Evolutionary conservation across 2,329 filamentous ascomycete genomes (phyloP), one percentile per base, ranked within the genome.

Genomic region (Aspergillus sp.): DNA sequence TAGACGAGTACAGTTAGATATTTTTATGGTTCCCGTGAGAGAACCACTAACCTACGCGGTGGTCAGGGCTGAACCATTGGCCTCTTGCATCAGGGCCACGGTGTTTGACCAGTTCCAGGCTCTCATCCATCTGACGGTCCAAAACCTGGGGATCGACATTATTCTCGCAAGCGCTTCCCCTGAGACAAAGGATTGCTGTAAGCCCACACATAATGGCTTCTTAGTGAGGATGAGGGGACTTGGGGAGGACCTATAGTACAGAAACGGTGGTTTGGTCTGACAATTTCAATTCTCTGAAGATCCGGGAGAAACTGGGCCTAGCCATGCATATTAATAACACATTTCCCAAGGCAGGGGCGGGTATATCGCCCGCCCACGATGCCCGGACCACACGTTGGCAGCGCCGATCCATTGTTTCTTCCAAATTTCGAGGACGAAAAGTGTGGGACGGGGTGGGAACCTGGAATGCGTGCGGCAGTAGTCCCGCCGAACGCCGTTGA

Each of bases 31-130:
- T 27, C 7, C 27, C 2, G 14, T 12, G 7, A n/a, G 12, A 12
- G 6, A 11, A 31, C 35, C 23, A 54, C 63, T 51, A 37, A 80
- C 77, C 76, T 63, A 80, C 73, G 51, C 73, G 68, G 51, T 70
- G 69, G 62, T 79, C 74, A n/a, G 70, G 58, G 58, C 73, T 78
- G 56, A 81, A 75, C 79, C 79, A 81, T 52, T 74, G 65, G n/a
- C 77, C 78, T 52, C 70, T 68, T 25, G 73, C 70, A 63, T 82
- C 79, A 4, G 79, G 79, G 4, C 79, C 79, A 52, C 79, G 76
- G 64, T 80, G 78, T 23, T 72, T 69, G 59, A 81, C 73, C 47
- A 73, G 60, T 23, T 77, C 71, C 27, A 79, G 62, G 52, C 73
- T 76, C 15, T 63, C 62, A 17, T 70, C 49, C 17, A 76, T 63